These are phyloP conservation scores for Pyrus pyrifolia DNA, from an alignment of 306 rosid species.

Conservation along the genomic window DNA sequence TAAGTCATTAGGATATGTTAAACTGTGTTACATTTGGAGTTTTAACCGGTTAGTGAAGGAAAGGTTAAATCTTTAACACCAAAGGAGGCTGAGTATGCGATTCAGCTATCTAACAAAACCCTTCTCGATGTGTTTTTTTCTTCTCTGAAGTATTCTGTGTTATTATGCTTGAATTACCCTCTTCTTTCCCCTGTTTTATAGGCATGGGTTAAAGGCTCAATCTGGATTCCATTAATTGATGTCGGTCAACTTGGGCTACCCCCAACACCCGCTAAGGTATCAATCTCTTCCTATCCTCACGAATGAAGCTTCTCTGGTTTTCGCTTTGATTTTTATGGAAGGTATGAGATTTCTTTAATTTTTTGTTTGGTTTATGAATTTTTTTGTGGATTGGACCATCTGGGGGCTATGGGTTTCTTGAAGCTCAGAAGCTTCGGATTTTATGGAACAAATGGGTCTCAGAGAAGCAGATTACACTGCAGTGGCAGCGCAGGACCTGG, in stretches of 20 bases:
- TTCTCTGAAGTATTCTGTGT: not conserved
- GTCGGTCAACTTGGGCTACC: slow-evolving; percentile 2
- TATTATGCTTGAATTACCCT: not conserved
- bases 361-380: no score
- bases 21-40: not conserved
- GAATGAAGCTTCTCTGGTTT: no score
- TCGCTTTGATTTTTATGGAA: no score
- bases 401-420: no score
- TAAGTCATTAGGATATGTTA: not conserved
- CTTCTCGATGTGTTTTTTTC: slow-evolving; percentile 46
- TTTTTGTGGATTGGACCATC: no score
- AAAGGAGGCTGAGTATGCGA: slow-evolving; percentile 89
- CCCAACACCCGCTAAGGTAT: no score
- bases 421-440: no score
- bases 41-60: slow-evolving; percentile 33
- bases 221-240: slow-evolving; percentile 87
- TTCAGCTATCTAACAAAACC: slow-evolving; percentile 83
- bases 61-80: slow-evolving; percentile 76
- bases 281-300: no score
- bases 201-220: slow-evolving; percentile 94
- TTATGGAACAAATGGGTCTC: no score
- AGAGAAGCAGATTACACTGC: no score
- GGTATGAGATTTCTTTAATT: no score
- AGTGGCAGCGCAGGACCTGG: no score
- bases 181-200: slow-evolving; percentile 24